Evolutionary conservation across 192 early-diverging fungal genomes (phyloP).

Genomic region (Umbelopsis vinacea): DNA sequence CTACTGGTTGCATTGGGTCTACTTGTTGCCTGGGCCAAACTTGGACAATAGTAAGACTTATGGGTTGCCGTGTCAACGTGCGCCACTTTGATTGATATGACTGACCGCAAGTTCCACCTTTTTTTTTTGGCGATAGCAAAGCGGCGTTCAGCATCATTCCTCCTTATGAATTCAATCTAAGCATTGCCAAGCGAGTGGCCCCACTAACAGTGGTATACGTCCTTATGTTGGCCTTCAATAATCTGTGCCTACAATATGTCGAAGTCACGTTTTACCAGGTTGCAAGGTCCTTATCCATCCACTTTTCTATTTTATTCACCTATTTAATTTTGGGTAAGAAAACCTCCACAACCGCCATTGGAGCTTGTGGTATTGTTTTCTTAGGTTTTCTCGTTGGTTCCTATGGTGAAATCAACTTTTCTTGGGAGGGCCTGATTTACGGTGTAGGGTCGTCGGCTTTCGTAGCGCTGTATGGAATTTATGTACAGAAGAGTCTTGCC

Average conservation of each 20-base stretch:
- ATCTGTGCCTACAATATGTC: slow-evolving; percentile 65
- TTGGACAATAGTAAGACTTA: slow-evolving; percentile 56
- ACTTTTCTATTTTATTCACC: slow-evolving; percentile 73
- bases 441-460: slow-evolving; percentile 67
- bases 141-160: slow-evolving; percentile 61
- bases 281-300: slow-evolving; percentile 67
- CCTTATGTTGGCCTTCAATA: slow-evolving; percentile 69
- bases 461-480: slow-evolving; percentile 72
- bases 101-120: not conserved
- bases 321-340: slow-evolving; percentile 58
- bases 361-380: slow-evolving; percentile 63
- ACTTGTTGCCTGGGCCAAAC: slow-evolving; percentile 55
- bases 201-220: slow-evolving; percentile 69
- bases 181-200: slow-evolving; percentile 54
- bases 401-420: slow-evolving; percentile 70
- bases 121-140: slow-evolving; percentile 31
- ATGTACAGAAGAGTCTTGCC: slow-evolving; percentile 66
- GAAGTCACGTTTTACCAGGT: slow-evolving; percentile 76
- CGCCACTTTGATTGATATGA: not conserved
- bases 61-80: not conserved
- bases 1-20: slow-evolving; percentile 60
- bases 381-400: slow-evolving; percentile 67
- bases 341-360: slow-evolving; percentile 55
- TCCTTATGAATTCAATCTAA: slow-evolving; percentile 62
- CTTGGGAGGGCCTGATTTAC: slow-evolving; percentile 63